A percentile compares a stretch with the other conserved stretches of the same genome.
These are phyloP conservation scores for Colletotrichum cuscutae DNA, from an alignment of 2,329 filamentous ascomycete species.

Conservation along the genomic window DNA sequence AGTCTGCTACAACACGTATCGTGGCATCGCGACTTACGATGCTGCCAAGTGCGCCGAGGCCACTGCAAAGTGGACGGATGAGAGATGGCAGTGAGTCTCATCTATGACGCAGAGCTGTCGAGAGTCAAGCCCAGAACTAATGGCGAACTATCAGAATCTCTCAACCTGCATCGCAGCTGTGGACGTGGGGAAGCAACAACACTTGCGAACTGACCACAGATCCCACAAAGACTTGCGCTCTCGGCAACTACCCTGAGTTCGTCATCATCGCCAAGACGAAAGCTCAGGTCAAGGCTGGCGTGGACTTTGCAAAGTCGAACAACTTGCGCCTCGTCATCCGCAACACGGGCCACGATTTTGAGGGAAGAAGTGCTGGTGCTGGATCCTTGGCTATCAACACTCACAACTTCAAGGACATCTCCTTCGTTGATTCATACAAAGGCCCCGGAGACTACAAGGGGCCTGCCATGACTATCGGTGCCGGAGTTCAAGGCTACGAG, in stretches of 20 bases:
- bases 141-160: conserved; percentile 38
- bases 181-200: conserved; percentile 56
- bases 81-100: conserved; percentile 50
- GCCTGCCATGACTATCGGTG: conserved; percentile 62
- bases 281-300: conserved; percentile 42
- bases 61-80: conserved; percentile 44
- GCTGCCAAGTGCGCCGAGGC: conserved; percentile 46
- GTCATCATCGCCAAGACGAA: conserved; percentile 39
- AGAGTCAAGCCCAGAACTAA: background rate
- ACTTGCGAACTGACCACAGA: conserved; percentile 50
- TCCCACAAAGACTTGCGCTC: conserved; percentile 46
- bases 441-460: conserved; percentile 56
- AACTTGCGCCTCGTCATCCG: conserved; percentile 65
- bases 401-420: conserved; percentile 60
- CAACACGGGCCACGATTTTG: conserved; percentile 67
- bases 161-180: conserved; percentile 44
- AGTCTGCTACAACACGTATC: conserved; percentile 51
- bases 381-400: conserved; percentile 68
- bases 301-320: conserved; percentile 45
- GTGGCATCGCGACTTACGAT: conserved; percentile 46
- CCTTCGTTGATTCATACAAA: conserved; percentile 50
- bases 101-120: too few relatives aligned
- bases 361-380: conserved; percentile 71
- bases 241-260: conserved; percentile 52
- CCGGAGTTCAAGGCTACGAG: conserved; percentile 61